Evolutionary conservation across 1,284 basidiomycete species (phyloP), one percentile per base, ranked within the genome.

Genomic region (Marasmius tenuissimus): DNA sequence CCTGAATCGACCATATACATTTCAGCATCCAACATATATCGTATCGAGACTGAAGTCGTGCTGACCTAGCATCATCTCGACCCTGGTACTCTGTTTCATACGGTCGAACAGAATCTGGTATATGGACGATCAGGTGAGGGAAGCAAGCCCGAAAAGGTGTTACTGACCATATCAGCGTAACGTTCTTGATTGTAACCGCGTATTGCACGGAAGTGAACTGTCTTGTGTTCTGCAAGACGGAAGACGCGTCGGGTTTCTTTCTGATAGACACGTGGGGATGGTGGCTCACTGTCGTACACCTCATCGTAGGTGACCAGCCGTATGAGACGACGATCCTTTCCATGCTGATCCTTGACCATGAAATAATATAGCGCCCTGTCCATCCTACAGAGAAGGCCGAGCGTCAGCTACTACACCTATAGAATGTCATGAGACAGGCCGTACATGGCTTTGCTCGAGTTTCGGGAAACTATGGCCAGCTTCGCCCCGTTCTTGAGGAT

Each of bases 211-310:
- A 64, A 64, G 56, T 64, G 60, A 18, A 40, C 50, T 14, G 61
- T 53, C 38, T 54, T 62, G 12, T 40, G 9, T 16, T 40, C 39
- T 40, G 39, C 16, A n/a, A n/a, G n/a, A n/a, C n/a, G n/a, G n/a
- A 40, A 9, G 39, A 40, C 39, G 39, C 39, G 48, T 18, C 48
- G 18, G 33, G 22, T 33, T 35, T 9, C n/a, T n/a, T n/a, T n/a
- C 16, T 40, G 39, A 9, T 40, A 40, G 39, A 40, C 16, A 16
- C 16, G 39, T 40, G 39, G 3, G 16, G 27, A n/a, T n/a, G n/a
- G 27, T 39, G 16, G 54, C 56, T 61, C 34, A 65, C 64, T 59
- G 48, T 65, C 62, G 48, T 51, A 63, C 20, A 65, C 50, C 49
- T 65, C 64, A 38, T 61, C 18, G 59, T 48, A 56, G 8, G 18